Conservation (phyloP, 805 yeast species). For the Ogataea saltuana region DNA sequence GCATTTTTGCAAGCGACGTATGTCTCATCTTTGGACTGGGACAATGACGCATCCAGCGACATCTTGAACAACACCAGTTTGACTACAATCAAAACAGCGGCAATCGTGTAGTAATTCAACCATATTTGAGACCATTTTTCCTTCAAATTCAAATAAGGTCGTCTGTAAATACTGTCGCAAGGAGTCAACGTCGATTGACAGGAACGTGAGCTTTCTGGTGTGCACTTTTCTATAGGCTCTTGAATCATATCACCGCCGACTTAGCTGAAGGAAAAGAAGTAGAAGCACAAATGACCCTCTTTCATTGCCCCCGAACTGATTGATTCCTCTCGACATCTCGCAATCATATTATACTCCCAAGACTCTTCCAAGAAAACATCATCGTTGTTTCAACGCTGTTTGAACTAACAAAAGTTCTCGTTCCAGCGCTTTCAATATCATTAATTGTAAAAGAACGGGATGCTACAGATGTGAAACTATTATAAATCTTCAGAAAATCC, state of each 20-base stretch:
- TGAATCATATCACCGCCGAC: too few species aligned
- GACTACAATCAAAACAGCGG: constrained; percentile 53
- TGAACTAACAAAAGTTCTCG: neutral
- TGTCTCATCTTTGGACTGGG: constrained; percentile 40
- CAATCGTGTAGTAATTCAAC: constrained; percentile 64
- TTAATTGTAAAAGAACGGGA: too few species aligned
- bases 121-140: constrained; percentile 65
- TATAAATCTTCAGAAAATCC: too few species aligned
- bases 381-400: neutral
- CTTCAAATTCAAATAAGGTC: constrained; percentile 46
- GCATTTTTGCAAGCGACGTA: constrained; percentile 47
- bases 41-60: constrained; percentile 46
- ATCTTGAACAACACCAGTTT: constrained; percentile 60
- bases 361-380: too few species aligned
- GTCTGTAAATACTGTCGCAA: constrained; percentile 19
- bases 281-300: too few species aligned
- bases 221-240: neutral
- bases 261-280: too few species aligned
- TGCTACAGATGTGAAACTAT: neutral
- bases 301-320: too few species aligned
- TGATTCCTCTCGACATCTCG: too few species aligned
- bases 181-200: constrained; percentile 5
- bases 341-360: too few species aligned
- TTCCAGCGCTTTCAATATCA: too few species aligned
- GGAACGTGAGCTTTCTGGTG: neutral